phyloP scores from a whole-genome alignment of 2,329 filamentous ascomycete species.

The Botrytis aclada region DNA sequence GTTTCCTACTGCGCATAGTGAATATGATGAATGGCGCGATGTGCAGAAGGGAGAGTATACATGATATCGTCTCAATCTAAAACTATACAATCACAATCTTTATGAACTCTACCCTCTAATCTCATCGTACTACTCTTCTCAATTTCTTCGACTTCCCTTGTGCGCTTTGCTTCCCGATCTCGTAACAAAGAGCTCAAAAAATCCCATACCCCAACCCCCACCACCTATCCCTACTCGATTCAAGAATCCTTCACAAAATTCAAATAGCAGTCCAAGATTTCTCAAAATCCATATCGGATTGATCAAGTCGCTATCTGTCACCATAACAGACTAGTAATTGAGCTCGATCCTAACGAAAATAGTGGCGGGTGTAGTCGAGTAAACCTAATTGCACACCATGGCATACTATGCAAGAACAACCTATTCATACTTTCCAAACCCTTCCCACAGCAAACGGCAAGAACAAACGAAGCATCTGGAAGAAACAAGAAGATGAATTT shows the following conservation, averaged over 20 bases:
- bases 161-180: background rate
- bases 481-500: background rate
- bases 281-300: background rate
- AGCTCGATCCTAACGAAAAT: background rate
- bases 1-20: background rate
- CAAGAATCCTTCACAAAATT: background rate
- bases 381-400: background rate
- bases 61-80: background rate
- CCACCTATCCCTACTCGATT: background rate
- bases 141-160: background rate
- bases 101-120: background rate
- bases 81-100: background rate
- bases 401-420: background rate
- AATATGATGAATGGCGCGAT: background rate
- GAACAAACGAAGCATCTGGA: background rate
- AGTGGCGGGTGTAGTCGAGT: background rate
- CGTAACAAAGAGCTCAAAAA: background rate
- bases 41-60: background rate
- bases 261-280: background rate
- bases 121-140: background rate
- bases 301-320: background rate
- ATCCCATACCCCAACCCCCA: background rate
- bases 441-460: background rate
- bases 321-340: background rate
- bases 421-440: background rate